These are phyloP conservation scores for Nemania sp. DNA, from an alignment of 2,329 filamentous ascomycete genomes.

Conservation along the genomic window DNA sequence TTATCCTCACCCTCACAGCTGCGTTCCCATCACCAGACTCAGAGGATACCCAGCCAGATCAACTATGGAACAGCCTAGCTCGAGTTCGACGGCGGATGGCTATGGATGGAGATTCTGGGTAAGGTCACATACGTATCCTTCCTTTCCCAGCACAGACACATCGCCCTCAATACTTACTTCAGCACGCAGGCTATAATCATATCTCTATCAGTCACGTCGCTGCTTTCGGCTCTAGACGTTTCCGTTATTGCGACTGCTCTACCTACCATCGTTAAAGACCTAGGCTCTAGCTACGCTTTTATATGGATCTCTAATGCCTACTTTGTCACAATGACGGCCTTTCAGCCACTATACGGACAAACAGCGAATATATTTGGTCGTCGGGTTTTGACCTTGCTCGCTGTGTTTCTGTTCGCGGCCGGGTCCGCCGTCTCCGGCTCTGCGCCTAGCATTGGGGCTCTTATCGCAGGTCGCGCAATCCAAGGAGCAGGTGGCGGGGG, in stretches of 20 bases:
- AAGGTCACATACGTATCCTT: not conserved
- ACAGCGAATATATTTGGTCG: constrained; percentile 23
- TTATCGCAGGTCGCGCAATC: constrained; percentile 57
- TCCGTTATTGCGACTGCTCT: not conserved
- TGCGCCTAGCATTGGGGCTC: constrained; percentile 52
- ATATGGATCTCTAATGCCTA: constrained; percentile 18
- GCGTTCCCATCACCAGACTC: too few relatives aligned
- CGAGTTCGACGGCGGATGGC: too few relatives aligned
- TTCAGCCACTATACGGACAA: constrained; percentile 22
- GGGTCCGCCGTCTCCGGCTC: constrained; percentile 55
- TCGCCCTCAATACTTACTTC: too few relatives aligned
- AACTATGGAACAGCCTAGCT: too few relatives aligned
- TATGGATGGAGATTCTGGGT: not conserved
- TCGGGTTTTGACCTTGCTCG: not conserved
- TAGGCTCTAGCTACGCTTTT: not conserved
- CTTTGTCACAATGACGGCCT: constrained; percentile 18
- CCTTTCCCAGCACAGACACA: not conserved
- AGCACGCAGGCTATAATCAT: not conserved
- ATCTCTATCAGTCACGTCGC: not conserved
- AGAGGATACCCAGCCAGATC: too few relatives aligned
- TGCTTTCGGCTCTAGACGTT: not conserved
- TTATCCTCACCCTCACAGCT: too few relatives aligned
- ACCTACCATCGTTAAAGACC: not conserved
- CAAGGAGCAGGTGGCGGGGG: constrained; percentile 50
- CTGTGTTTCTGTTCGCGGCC: constrained; percentile 52